phyloP scores from a whole-genome alignment of 768 basidiomycete genomes.

The Inosperma sp. region DNA sequence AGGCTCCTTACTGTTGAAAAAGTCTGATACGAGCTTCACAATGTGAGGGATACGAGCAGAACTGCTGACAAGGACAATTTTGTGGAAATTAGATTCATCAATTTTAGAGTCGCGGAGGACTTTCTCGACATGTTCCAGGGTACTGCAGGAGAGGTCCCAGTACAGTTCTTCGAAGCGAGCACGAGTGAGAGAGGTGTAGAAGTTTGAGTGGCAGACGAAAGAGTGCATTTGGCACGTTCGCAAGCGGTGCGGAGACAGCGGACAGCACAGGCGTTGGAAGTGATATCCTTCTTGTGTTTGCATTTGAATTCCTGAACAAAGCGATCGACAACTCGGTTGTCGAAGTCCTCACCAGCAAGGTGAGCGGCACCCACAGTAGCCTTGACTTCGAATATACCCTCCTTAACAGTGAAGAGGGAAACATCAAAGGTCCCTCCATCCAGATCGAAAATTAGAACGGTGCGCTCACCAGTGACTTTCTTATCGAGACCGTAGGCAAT shows the following conservation, averaged over 20 bases:
- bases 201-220: too few relatives aligned
- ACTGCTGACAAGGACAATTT: conserved; percentile 96
- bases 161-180: too few relatives aligned
- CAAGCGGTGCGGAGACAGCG: too few relatives aligned
- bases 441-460: conserved; percentile 97
- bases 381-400: too few relatives aligned
- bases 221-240: too few relatives aligned
- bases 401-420: conserved; percentile 88
- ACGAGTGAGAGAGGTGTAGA: too few relatives aligned
- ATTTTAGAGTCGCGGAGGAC: too few relatives aligned
- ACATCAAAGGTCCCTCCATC: conserved; percentile 97
- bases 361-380: conserved; percentile 96
- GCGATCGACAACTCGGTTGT: too few relatives aligned
- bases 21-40: too few relatives aligned
- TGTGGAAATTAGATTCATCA: conserved; percentile 95
- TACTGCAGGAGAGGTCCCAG: conserved; percentile 90
- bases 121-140: conserved; percentile 94
- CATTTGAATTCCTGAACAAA: too few relatives aligned
- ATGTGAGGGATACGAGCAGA: conserved; percentile 98
- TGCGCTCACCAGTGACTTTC: conserved; percentile 83
- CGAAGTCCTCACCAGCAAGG: conserved; percentile 93
- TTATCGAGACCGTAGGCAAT: conserved; percentile 98
- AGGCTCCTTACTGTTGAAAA: conserved; percentile 98
- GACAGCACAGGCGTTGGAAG: too few relatives aligned
- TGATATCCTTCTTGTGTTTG: too few relatives aligned